These are phyloP conservation scores for Magnaporthiopsis rhizophila DNA, from an alignment of 2,329 filamentous ascomycete genomes.

Conservation along the genomic window DNA sequence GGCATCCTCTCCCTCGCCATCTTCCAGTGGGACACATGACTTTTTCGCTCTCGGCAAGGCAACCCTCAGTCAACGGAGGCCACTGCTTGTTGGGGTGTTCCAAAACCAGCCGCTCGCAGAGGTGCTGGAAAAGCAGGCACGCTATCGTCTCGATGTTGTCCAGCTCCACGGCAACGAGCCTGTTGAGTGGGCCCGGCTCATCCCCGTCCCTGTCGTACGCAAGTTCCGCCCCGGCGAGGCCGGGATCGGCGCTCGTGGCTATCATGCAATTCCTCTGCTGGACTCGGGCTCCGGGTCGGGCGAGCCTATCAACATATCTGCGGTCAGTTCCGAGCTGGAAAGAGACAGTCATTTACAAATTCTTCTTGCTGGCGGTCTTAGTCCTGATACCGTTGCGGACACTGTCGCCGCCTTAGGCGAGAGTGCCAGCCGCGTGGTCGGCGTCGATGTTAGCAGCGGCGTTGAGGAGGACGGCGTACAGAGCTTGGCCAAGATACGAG, in stretches of 20 bases:
- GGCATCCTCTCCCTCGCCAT: slow-evolving; percentile 24
- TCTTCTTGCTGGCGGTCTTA: slow-evolving; percentile 78
- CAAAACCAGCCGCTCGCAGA: slow-evolving; percentile 81
- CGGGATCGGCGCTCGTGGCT: slow-evolving; percentile 67
- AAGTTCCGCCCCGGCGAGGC: slow-evolving; percentile 71
- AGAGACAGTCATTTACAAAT: slow-evolving; percentile 64
- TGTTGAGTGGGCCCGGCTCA: slow-evolving; percentile 79
- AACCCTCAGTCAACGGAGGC: slow-evolving; percentile 35
- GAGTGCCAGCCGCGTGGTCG: slow-evolving; percentile 52
- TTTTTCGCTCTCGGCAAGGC: slow-evolving; percentile 47
- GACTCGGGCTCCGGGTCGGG: slow-evolving; percentile 86
- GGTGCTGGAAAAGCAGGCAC: slow-evolving; percentile 67
- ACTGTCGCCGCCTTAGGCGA: slow-evolving; percentile 56
- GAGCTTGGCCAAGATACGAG: slow-evolving; percentile 69
- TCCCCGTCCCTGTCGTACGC: slow-evolving; percentile 85
- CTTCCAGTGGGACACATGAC: slow-evolving; percentile 30
- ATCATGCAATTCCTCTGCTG: slow-evolving; percentile 74
- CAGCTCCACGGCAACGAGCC: slow-evolving; percentile 92
- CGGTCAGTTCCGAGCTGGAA: slow-evolving; percentile 58
- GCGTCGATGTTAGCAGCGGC: slow-evolving; percentile 89
- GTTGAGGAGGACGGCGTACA: slow-evolving; percentile 81
- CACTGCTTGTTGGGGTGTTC: slow-evolving; percentile 88
- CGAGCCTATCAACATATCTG: slow-evolving; percentile 62
- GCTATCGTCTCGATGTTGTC: slow-evolving; percentile 75
- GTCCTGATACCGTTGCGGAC: slow-evolving; percentile 66